Base-by-base conservation (phyloP, 176 grass and related monocot species). In the Musa beccarii region DNA sequence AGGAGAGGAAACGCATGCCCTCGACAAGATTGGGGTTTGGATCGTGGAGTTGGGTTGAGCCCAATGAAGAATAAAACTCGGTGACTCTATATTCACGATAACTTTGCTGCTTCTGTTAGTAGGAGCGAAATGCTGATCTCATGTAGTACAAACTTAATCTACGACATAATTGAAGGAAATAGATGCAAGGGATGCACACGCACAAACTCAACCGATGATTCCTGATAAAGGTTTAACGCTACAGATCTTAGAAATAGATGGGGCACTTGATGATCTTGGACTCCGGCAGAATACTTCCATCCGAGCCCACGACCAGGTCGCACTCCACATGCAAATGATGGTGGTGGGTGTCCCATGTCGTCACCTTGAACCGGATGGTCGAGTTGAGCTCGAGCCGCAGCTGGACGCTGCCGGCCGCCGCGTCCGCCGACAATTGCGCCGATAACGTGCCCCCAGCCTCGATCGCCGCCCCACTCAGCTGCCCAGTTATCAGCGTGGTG, bases 241-340 rank as follows among this genome's bases (percentile, higher is more conserved):
- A 28, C 26, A 28, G 15, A 62, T 5, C 57, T 24, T 65, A 77
- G 75, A 77, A 77, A 65, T 77, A 77, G 50, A 77, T 77, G 49
- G 75, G 22, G 72, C 92, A 96, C 49, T 22, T 78, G 54, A 52
- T 13, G 53, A 86, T 56, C 78, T 34, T 83, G 78, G 79, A 77
- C 43, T 76, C 9, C 25, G 71, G 65, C 83, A 82, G 63, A 8
- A 96, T 49, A 29, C 74, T 80, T 6, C 89, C 92, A 25, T 96
- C 85, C 23, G 76, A 76, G 0, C 69, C 28, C 1, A 87, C 51
- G 0, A 0, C 77, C 23, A 91, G 19, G 65, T 79, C 66, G 67
- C 94, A 97, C 8, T 81, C 66, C 10, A 80, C 90, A 56, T 93
- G 89, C 72, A 93, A 55, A 63, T 67, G 82, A 80, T 97, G 94